These are phyloP conservation scores for Cyclotella kingstonii DNA, from an alignment of 108 stramenopile genomes.

Conservation along the genomic window DNA sequence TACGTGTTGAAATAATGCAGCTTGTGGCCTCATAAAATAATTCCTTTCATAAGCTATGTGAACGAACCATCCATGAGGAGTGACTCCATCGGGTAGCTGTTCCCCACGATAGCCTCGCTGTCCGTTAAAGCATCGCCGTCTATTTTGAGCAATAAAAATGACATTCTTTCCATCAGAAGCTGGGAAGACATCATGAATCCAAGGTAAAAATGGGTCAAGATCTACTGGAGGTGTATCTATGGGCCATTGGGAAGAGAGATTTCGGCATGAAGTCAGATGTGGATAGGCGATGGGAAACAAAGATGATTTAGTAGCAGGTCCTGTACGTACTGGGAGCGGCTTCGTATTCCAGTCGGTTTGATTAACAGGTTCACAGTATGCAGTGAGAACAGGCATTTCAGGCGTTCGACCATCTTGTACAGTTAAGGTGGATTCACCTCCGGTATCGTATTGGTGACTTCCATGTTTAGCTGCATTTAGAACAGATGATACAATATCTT, in stretches of 20 bases:
- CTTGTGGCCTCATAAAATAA: conserved; percentile 66
- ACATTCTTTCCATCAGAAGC: conserved; percentile 72
- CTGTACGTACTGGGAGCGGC: conserved; percentile 24
- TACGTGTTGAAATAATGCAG: conserved; percentile 84
- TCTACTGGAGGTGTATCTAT: conserved; percentile 66
- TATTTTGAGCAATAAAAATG: conserved; percentile 87
- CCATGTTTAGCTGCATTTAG: conserved; percentile 33
- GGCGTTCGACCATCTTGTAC: not conserved
- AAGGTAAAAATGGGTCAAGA: conserved; percentile 83
- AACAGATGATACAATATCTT: conserved; percentile 29
- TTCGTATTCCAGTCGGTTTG: conserved; percentile 43
- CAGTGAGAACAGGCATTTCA: conserved; percentile 40
- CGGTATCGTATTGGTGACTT: conserved; percentile 31
- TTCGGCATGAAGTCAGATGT: conserved; percentile 26
- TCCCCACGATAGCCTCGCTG: conserved; percentile 14
- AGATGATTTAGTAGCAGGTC: conserved; percentile 2
- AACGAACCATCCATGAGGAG: conserved; percentile 20
- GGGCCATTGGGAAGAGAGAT: conserved; percentile 64
- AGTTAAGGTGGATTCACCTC: not conserved
- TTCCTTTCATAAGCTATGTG: conserved; percentile 42
- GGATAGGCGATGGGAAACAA: conserved; percentile 27
- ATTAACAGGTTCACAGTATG: conserved; percentile 45
- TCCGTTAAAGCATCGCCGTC: conserved; percentile 64
- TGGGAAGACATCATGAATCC: conserved; percentile 92
- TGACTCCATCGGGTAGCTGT: conserved; percentile 21